phyloP scores from a whole-genome alignment of 345 rosid genomes.

The Isatis tinctoria region DNA sequence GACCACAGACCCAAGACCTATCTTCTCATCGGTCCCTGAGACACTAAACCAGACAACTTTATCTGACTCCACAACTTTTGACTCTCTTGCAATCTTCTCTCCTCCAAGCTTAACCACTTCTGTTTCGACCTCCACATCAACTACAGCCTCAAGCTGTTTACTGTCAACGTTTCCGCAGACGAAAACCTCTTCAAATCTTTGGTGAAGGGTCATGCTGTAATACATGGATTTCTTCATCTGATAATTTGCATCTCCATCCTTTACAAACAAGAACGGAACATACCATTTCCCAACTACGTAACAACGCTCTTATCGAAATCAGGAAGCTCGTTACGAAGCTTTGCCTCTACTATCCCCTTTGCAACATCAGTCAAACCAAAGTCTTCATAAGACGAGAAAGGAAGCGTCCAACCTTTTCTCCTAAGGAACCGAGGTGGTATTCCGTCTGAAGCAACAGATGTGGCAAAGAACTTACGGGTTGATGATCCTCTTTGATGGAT shows the following conservation, averaged over 20 bases:
- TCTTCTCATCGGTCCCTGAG: slow-evolving; percentile 17
- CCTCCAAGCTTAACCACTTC: slow-evolving; percentile 43
- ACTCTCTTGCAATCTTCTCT: slow-evolving; percentile 13
- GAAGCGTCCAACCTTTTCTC: slow-evolving; percentile 50
- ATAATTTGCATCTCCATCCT: slow-evolving; percentile 35
- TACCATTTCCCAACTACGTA: slow-evolving; percentile 74
- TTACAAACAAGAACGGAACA: slow-evolving; percentile 60
- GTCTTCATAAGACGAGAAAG: slow-evolving; percentile 25
- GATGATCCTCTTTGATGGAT: slow-evolving; percentile 29
- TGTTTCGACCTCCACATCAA: slow-evolving; percentile 37
- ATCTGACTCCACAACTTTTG: slow-evolving; percentile 20
- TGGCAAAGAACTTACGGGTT: slow-evolving; percentile 33
- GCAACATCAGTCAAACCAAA: slow-evolving; percentile 49
- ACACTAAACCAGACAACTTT: slow-evolving; percentile 44
- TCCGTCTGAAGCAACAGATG: slow-evolving; percentile 48
- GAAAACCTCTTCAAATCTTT: slow-evolving; percentile 53
- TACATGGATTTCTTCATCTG: slow-evolving; percentile 45
- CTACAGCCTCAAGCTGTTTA: slow-evolving; percentile 14
- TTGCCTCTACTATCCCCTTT: slow-evolving; percentile 41
- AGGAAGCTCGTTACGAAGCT: slow-evolving; percentile 45
- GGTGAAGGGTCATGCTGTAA: slow-evolving; percentile 61
- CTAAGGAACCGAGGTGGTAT: slow-evolving; percentile 50
- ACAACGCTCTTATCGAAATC: slow-evolving; percentile 19
- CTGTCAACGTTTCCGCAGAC: slow-evolving; percentile 21
- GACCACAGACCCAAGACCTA: slow-evolving; percentile 46